These are phyloP conservation scores for Pleurotus giganteus DNA, from an alignment of 768 basidiomycete genomes.

Conservation along the genomic window DNA sequence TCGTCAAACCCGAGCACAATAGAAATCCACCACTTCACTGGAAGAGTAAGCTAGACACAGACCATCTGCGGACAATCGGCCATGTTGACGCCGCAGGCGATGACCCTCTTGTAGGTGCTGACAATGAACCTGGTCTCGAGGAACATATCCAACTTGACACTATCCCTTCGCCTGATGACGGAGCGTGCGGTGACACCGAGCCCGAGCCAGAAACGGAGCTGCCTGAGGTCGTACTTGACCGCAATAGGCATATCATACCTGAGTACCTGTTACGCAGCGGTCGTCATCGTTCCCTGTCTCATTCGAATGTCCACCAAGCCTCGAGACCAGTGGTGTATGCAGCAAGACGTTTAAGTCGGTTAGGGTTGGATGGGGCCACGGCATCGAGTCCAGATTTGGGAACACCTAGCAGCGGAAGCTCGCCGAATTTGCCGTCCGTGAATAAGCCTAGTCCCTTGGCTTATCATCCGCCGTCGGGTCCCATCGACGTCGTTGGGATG, in stretches of 20 bases:
- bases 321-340: slow-evolving; percentile 27
- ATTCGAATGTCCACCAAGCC: slow-evolving; percentile 38
- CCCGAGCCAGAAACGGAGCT: slow-evolving; percentile 74
- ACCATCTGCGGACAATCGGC: not conserved
- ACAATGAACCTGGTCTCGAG: not conserved
- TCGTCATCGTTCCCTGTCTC: slow-evolving; percentile 48
- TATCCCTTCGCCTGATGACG: slow-evolving; percentile 21
- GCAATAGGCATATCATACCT: slow-evolving; percentile 94
- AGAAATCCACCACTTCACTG: not conserved
- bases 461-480: slow-evolving; percentile 34
- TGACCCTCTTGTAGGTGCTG: slow-evolving; percentile 1
- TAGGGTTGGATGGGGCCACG: slow-evolving; percentile 42
- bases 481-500: slow-evolving; percentile 24
- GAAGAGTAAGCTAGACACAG: not conserved
- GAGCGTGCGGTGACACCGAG: slow-evolving; percentile 36
- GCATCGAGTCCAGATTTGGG: slow-evolving; percentile 74
- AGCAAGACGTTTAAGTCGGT: not conserved
- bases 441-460: slow-evolving; percentile 38
- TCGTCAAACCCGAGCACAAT: not conserved
- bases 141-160: slow-evolving; percentile 3
- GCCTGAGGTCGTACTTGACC: slow-evolving; percentile 91
- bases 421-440: slow-evolving; percentile 15
- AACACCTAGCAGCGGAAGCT: slow-evolving; percentile 23
- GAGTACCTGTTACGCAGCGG: slow-evolving; percentile 76
- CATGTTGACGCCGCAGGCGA: not conserved